Evolutionary conservation across 2,329 filamentous ascomycete species (phyloP).

Genomic region (Zymoseptoria ardabiliae): DNA sequence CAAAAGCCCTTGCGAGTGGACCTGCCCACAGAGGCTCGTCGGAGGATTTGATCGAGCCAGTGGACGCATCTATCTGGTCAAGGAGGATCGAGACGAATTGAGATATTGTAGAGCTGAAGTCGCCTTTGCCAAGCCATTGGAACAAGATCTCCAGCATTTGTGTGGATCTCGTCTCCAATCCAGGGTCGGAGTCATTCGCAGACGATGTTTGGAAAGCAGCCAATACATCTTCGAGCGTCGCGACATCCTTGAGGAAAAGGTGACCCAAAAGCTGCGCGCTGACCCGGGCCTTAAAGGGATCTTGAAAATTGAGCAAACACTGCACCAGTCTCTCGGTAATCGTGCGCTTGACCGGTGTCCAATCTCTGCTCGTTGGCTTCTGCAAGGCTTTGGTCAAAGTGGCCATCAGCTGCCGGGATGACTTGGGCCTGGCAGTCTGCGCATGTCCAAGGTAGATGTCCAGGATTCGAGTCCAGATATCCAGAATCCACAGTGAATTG

Average conservation of each 20-base stretch:
- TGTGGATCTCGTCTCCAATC: neutral
- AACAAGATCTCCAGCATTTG: slow-evolving; percentile 16
- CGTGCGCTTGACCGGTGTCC: slow-evolving; percentile 1
- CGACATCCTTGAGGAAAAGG: slow-evolving; percentile 14
- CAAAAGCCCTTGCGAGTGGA: slow-evolving; percentile 13
- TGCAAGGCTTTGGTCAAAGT: slow-evolving; percentile 33
- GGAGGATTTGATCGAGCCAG: neutral
- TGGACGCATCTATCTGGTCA: slow-evolving; percentile 24
- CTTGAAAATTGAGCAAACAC: slow-evolving; percentile 11
- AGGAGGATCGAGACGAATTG: slow-evolving; percentile 24
- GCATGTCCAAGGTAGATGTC: slow-evolving; percentile 37
- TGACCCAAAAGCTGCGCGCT: slow-evolving; percentile 15
- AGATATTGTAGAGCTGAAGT: slow-evolving; percentile 28
- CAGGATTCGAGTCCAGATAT: slow-evolving; percentile 34
- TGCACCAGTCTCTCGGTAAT: slow-evolving; percentile 22
- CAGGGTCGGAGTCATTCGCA: neutral
- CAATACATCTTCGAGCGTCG: slow-evolving; percentile 7
- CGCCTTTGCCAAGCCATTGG: slow-evolving; percentile 29
- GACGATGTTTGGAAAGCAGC: neutral
- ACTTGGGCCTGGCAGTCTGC: slow-evolving; percentile 40
- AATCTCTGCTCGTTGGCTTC: slow-evolving; percentile 13
- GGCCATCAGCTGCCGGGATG: slow-evolving; percentile 39
- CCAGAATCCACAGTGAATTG: slow-evolving; percentile 29
- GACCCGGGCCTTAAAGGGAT: slow-evolving; percentile 11
- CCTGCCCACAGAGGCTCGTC: slow-evolving; percentile 17